A percentile compares a stretch with the other conserved stretches of the same genome.
Evolutionary conservation across 1,284 basidiomycete species (phyloP).

Genomic region (Xerocomus nothofagi): DNA sequence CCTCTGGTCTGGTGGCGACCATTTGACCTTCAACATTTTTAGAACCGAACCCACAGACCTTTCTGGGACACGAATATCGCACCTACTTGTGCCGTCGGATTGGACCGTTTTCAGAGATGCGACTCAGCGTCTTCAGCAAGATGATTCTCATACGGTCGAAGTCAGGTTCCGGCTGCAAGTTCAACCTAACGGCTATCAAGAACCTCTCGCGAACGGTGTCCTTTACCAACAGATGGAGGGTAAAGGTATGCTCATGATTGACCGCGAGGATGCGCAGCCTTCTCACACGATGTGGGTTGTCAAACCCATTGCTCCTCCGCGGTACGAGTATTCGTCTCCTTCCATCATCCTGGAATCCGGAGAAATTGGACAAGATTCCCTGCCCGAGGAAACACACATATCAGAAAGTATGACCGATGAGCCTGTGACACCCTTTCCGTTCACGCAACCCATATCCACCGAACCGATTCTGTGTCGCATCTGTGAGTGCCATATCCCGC

Average conservation of each 20-base stretch:
- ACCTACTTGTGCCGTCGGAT: constrained; percentile 82
- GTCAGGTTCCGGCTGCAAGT: constrained; percentile 86
- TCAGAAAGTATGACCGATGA: constrained; percentile 38
- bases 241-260: constrained; percentile 98
- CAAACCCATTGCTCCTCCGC: constrained; percentile 76
- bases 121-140: constrained; percentile 80
- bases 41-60: constrained; percentile 87
- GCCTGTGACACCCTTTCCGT: constrained; percentile 67
- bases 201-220: constrained; percentile 46
- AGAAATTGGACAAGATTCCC: constrained; percentile 52
- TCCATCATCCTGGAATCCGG: constrained; percentile 56
- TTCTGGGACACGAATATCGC: constrained; percentile 79
- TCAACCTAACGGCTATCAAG: constrained; percentile 58
- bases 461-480: constrained; percentile 96
- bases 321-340: constrained; percentile 61
- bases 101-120: constrained; percentile 87
- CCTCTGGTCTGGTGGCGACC: not conserved
- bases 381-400: constrained; percentile 31
- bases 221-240: constrained; percentile 92
- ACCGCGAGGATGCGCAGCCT: constrained; percentile 80
- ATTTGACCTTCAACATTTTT: constrained; percentile 15
- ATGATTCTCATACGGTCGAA: constrained; percentile 94
- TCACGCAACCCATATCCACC: constrained; percentile 73
- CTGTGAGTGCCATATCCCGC: constrained; percentile 94
- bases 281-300: constrained; percentile 99